Base-by-base conservation (phyloP, 1,284 basidiomycete genomes). In the Moniliella sp. region DNA sequence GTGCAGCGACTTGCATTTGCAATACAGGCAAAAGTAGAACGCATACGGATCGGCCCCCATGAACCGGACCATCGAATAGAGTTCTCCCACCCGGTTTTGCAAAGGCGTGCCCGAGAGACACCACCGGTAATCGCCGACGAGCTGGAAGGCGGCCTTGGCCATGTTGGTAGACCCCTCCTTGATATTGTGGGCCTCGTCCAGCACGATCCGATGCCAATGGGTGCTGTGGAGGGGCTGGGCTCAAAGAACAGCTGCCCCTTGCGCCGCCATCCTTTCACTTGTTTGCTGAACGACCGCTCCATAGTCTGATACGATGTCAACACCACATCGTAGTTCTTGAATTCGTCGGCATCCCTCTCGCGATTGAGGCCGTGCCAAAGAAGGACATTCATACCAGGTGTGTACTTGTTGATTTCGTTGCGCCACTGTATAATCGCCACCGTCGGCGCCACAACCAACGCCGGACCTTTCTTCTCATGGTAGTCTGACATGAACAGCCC, bases 381-480 rank as follows among this genome's bases (percentile, higher is more conserved):
- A 25, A 78, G 71, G 16, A 88, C 78, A 36, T 61, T 63, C 42
- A 66, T 48, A 18, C 55, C 50, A n/a, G 39, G 44, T 9, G 64
- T 64, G 37, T 62, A 65, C 48, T 62, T 61, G 32, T 74, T 73
- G 36, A 97, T 83, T 61, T 99, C 91, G 59, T 88, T 83, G 46
- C 75, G 73, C 91, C 91, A 97, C 65, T 99, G 88, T 75, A 94
- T 86, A 43, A 99, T 74, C 15, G 91, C 88, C 30, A 94, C 88
- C 2, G 84, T 91, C 8, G 63, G 63, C 3, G 88, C 88, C 18
- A 97, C 70, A 13, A 97, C 81, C 5, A 97, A 69, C 3, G 55
- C 53, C 2, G 54, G 54, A 26, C 45, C 45, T 5, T 21, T 18
- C 4, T 30, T 13, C 13, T 30, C 29, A n/a, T n/a, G n/a, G n/a